These are phyloP conservation scores for Apiospora hydei DNA, from an alignment of 2,329 filamentous ascomycete species.

Conservation along the genomic window DNA sequence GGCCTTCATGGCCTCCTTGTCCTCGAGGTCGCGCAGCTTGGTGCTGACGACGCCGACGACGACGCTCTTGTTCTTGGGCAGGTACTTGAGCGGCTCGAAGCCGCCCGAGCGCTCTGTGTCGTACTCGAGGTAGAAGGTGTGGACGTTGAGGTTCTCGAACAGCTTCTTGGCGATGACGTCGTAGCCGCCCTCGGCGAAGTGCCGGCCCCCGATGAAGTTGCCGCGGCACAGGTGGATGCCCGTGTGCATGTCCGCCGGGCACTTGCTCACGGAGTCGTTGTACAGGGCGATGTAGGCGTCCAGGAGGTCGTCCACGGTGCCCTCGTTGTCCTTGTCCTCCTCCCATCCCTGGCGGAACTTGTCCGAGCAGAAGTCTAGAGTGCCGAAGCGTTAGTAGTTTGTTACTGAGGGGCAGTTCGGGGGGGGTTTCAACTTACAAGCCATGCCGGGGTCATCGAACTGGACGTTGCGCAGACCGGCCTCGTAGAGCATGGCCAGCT, in stretches of 20 bases:
- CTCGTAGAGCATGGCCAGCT: conserved; percentile 67
- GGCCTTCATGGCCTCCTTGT: conserved; percentile 68
- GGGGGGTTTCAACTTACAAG: conserved; percentile 56
- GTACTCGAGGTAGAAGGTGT: conserved; percentile 75
- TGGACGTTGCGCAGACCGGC: conserved; percentile 71
- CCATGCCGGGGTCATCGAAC: conserved; percentile 72
- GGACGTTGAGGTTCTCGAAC: conserved; percentile 67
- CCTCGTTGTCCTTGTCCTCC: conserved; percentile 70
- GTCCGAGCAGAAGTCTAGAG: conserved; percentile 73
- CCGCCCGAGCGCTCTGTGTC: conserved; percentile 70
- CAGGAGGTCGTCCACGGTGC: conserved; percentile 73
- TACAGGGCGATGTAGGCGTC: conserved; percentile 80
- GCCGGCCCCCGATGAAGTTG: conserved; percentile 71
- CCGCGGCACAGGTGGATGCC: conserved; percentile 78
- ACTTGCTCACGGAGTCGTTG: conserved; percentile 71
- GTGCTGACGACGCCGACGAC: conserved; percentile 70
- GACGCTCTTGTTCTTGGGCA: conserved; percentile 68
- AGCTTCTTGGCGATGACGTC: conserved; percentile 72
- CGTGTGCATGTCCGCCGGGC: conserved; percentile 74
- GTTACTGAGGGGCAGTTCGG: not conserved
- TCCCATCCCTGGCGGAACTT: conserved; percentile 76
- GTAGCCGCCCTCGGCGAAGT: conserved; percentile 72
- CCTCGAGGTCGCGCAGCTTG: conserved; percentile 68
- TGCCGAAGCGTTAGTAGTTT: not conserved
- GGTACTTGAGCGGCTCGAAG: conserved; percentile 68